These are phyloP conservation scores for Pestalotiopsis sp. DNA, from an alignment of 2,329 filamentous ascomycete species.

Conservation along the genomic window DNA sequence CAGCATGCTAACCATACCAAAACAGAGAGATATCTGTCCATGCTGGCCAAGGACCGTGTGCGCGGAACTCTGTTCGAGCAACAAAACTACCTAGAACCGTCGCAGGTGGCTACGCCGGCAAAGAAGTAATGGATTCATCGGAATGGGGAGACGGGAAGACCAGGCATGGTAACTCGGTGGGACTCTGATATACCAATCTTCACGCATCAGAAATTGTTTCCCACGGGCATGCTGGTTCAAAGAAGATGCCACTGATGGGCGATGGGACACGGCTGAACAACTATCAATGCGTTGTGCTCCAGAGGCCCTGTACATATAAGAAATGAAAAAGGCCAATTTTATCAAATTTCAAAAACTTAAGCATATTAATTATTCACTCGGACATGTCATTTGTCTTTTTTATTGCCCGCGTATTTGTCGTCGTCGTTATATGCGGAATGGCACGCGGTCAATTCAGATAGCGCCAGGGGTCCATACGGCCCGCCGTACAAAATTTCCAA, in stretches of 20 bases:
- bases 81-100: constrained; percentile 66
- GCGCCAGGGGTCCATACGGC: constrained; percentile 11
- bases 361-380: background rate
- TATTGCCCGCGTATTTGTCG: background rate
- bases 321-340: background rate
- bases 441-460: background rate
- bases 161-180: background rate
- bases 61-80: constrained; percentile 80
- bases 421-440: background rate
- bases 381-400: background rate
- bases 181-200: background rate
- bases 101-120: constrained; percentile 11
- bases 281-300: background rate
- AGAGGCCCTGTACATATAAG: background rate
- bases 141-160: background rate
- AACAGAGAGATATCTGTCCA: constrained; percentile 68
- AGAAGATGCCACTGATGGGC: background rate
- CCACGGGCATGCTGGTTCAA: background rate
- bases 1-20: constrained; percentile 7
- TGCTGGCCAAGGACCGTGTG: constrained; percentile 76
- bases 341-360: background rate
- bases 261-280: background rate
- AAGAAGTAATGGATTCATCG: constrained; percentile 1
- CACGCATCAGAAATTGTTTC: background rate
- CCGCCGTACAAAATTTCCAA: constrained; percentile 15